Evolutionary conservation across 352 stramenopile genomes (phyloP).

Genomic region (Globisporangium paddicum): DNA sequence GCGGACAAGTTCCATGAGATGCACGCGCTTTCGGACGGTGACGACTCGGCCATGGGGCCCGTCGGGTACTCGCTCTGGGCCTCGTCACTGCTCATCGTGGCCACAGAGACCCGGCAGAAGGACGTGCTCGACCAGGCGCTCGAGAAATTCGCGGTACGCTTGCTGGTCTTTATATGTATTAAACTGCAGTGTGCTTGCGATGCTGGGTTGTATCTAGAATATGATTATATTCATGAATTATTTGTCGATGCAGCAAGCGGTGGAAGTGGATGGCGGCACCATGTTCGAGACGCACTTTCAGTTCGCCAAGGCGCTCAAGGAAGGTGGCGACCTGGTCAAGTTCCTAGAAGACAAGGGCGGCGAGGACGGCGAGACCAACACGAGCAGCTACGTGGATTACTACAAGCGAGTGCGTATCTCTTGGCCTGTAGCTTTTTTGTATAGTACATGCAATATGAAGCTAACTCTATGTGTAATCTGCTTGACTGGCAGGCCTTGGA

Average conservation of each 20-base stretch:
- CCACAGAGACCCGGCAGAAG: conserved; percentile 58
- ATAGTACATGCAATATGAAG: no score
- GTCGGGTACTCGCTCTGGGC: conserved; percentile 79
- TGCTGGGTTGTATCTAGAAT: neutral
- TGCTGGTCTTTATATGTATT: neutral
- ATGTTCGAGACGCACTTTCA: conserved; percentile 83
- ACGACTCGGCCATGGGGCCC: conserved; percentile 59
- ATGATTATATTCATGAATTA: neutral
- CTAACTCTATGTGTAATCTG: neutral
- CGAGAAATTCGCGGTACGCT: conserved; percentile 44
- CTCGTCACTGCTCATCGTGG: conserved; percentile 70
- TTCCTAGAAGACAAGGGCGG: conserved; percentile 34
- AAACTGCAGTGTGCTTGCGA: neutral
- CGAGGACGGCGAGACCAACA: neutral
- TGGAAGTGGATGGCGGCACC: conserved; percentile 76
- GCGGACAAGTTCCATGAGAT: conserved; percentile 84
- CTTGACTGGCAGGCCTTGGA: conserved; percentile 15
- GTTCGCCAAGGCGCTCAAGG: conserved; percentile 67
- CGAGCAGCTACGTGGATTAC: conserved; percentile 11
- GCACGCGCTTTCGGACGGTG: conserved; percentile 35
- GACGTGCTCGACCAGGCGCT: conserved; percentile 57
- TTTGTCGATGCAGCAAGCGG: conserved; percentile 33
- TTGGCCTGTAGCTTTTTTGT: neutral
- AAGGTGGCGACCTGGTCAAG: conserved; percentile 61
- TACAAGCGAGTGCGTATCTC: conserved; percentile 14